Conservation (phyloP, 805 yeast species). For the Saitoella complicata region DNA sequence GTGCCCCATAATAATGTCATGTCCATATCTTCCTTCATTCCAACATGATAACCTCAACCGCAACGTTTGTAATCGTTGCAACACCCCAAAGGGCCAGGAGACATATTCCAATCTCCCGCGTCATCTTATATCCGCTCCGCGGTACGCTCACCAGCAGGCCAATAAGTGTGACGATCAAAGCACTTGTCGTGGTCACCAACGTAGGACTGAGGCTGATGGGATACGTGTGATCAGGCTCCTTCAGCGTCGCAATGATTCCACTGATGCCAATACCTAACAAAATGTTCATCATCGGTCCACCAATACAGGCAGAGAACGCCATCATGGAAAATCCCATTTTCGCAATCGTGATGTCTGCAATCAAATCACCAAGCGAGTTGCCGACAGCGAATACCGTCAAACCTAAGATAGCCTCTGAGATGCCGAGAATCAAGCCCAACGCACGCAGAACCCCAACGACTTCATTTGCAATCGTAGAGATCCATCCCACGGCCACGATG, state of each 20-base stretch:
- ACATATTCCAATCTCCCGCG: too few relatives aligned
- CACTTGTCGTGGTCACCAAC: too few relatives aligned
- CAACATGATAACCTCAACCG: too few relatives aligned
- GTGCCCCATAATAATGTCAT: too few relatives aligned
- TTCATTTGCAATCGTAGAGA: slow-evolving; percentile 52
- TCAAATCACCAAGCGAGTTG: slow-evolving; percentile 78
- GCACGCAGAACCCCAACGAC: slow-evolving; percentile 49
- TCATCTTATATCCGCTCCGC: too few relatives aligned
- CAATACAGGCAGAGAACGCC: slow-evolving; percentile 93
- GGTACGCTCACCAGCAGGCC: too few relatives aligned
- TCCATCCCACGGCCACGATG: slow-evolving; percentile 45
- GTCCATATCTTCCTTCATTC: too few relatives aligned
- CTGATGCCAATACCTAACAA: slow-evolving; percentile 69
- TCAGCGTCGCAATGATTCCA: slow-evolving; percentile 22
- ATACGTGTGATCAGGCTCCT: too few relatives aligned
- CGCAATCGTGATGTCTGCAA: slow-evolving; percentile 69
- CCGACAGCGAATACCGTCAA: slow-evolving; percentile 83
- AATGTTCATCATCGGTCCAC: slow-evolving; percentile 70
- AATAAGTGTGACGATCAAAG: too few relatives aligned
- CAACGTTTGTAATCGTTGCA: too few relatives aligned
- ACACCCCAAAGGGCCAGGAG: too few relatives aligned
- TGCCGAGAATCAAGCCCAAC: slow-evolving; percentile 38
- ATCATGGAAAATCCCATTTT: slow-evolving; percentile 67
- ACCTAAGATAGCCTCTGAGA: slow-evolving; percentile 72
- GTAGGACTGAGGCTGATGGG: too few relatives aligned